Base-by-base conservation (phyloP, 768 basidiomycete species). In the Mrakia blollopis region DNA sequence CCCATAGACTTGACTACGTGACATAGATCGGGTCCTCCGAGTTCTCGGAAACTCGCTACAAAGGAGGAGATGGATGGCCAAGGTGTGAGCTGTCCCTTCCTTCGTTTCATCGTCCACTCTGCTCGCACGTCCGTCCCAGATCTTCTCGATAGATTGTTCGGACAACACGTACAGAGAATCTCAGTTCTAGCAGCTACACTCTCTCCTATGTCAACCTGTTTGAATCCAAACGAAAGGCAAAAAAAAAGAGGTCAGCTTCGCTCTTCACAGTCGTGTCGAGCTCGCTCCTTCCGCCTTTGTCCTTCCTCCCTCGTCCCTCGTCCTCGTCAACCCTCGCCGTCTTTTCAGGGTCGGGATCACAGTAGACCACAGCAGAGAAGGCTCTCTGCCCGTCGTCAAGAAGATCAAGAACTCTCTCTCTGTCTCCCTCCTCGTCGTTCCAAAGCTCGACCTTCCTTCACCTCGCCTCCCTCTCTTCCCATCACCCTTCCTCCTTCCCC, bases 11-110 rank as follows among this genome's bases (percentile, higher is more conserved):
- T 99, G 78, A 96, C 89, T 71, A 96, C 92, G 85, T 98, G 94
- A 80, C 93, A 95, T 57, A 99, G 85, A 84, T 99, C 97, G 9
- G 97, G 97, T 0, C 97, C 97, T 18, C 97, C 97, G 25, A 99
- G 90, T 85, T 99, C 96, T 50, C 95, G 88, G 85, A 98, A 99
- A 16, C 93, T 91, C 9, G 93, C 96, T 98, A 83, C 11, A 78
- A 30, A 63, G 41, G 18, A 30, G 78, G 41, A 86, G 68, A 69
- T 37, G 32, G 61, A 35, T 35, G n/a, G n/a, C n/a, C n/a, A n/a
- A n/a, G n/a, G 32, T 28, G 28, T 39, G 54, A 74, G 73, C 62
- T 39, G 73, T 39, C 50, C 25, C 28, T 47, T 9, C 44, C 25
- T 10, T 16, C 32, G 7, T n/a, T 10, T 41, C 37, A 28, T 18